Evolutionary conservation across 768 basidiomycete genomes (phyloP), one percentile per base, ranked within the genome.

Genomic region (Podaxis sp.): DNA sequence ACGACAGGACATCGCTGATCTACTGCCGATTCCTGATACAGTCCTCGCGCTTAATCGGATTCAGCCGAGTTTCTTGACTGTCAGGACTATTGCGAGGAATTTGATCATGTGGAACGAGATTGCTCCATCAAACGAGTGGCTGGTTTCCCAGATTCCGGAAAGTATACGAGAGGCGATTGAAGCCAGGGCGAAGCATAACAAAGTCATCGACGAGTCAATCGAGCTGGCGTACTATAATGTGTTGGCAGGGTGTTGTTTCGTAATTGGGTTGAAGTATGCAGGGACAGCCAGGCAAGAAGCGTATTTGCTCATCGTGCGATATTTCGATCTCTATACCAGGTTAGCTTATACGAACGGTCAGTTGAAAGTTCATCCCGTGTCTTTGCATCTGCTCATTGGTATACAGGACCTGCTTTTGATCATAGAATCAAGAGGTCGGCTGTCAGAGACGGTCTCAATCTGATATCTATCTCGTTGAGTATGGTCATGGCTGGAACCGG

Each of bases 401-500:
- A 30, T 46, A 60, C 40, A 93, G 94, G 87, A 1, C 80, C 86
- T 39, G 83, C 89, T 0, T 96, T 94, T 67, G 94, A 97, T 70
- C 88, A 90, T 63, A 90, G 89, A 69, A 94, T 98, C 72, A 90
- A 91, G 69, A 87, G 95, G 2, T 88, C 90, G 5, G 90, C 94
- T 2, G 84, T 96, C 24, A 84, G 95, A 12, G 93, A 95, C 68
- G 93, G 93, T 3, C 79, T 98, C 39, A 96, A 92, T 70, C 77
- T 96, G 44, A 90, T 99, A 59, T 90, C 93, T 0, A 82, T 97
- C 39, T 82, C 95, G 0, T 76, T 97, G 36, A 88, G 92, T 70
- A 90, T 96, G 84, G 90, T 99, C 48, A 96, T 99, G 93, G 95
- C 96, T 1, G 97, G 97, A 9, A 96, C 95, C 0, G 97, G 97